Evolutionary conservation across 2,329 filamentous ascomycete genomes (phyloP), one percentile per base, ranked within the genome.

Genomic region (Claviceps quebecensis): DNA sequence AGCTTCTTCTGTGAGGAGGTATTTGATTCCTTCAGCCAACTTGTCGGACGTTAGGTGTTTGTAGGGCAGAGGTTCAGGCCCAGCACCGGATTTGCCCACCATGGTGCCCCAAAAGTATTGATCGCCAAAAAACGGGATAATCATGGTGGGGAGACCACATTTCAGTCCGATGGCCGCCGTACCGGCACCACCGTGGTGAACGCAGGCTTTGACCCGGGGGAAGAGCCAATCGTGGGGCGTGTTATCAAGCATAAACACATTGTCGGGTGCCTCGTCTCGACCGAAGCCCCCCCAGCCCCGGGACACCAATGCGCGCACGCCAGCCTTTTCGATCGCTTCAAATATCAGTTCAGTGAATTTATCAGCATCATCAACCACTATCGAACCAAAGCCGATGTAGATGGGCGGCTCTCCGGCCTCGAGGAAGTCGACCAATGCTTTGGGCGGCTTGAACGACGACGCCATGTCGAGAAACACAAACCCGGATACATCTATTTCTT

Each of bases 211-310:
- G 4, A 87, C 78, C 34, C 72, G 71, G 0, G 82, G 82, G 55
- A 88, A 88, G 0, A 89, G 69, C 84, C 85, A 89, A 64, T 88
- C 84, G 60, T 88, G 84, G 0, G 84, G 85, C 0, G 77, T 83
- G 57, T 87, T 87, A 38, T 80, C 84, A 3, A 89, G 73, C 76
- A 88, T 78, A 65, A 77, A 86, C 51, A 88, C 70, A 54, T 81
- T 77, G 0, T 84, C 80, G 0, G 81, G 78, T 0, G 76, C 70
- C 37, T 69, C 67, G 6, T 70, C 69, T 5, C 72, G 73, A 4
- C 85, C 85, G 2, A 88, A 68, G 0, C 81, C 83, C 39, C 84
- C 83, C 85, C 85, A 89, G 3, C 85, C 85, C 61, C 86, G 86
- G 1, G 81, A 86, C 0, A 89, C 81, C 7, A 89, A 65, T 0